Percentiles rank a stretch among this genome's conserved stretches.
Evolutionary conservation across 2,329 filamentous ascomycete genomes (phyloP).

Genomic region (Diplodia corticola): DNA sequence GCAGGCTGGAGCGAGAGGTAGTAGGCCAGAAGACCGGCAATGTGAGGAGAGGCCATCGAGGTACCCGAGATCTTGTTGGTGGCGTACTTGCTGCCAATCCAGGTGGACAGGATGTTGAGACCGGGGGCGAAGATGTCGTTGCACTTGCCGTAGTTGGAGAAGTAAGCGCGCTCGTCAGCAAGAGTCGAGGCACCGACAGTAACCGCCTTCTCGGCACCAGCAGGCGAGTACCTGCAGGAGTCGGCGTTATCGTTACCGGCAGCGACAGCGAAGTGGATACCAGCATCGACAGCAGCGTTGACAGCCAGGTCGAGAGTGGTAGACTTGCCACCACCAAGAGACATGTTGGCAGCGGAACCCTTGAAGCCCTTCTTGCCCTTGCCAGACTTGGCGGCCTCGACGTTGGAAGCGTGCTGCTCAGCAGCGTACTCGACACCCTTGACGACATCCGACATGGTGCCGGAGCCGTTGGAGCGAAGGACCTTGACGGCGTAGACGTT

Average conservation of each 20-base stretch:
- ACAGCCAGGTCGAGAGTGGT: conserved; percentile 86
- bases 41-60: conserved; percentile 98
- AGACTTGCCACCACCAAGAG: conserved; percentile 96
- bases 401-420: conserved; percentile 72
- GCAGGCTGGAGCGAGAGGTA: conserved; percentile 94
- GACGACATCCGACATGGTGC: conserved; percentile 97
- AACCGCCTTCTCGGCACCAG: conserved; percentile 85
- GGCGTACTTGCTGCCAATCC: conserved; percentile 95
- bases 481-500: conserved; percentile 97
- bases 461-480: conserved; percentile 92
- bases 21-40: conserved; percentile 95
- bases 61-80: conserved; percentile 99
- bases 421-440: conserved; percentile 97
- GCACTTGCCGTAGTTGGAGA: conserved; percentile 99
- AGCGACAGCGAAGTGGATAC: conserved; percentile 96
- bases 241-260: conserved; percentile 99
- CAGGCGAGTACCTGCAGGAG: conserved; percentile 98
- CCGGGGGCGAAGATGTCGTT: conserved; percentile 99
- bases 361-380: conserved; percentile 95
- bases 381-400: conserved; percentile 76
- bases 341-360: conserved; percentile 99
- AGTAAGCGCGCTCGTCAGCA: conserved; percentile 95
- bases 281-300: conserved; percentile 87
- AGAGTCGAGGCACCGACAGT: conserved; percentile 95
- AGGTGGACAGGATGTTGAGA: conserved; percentile 95